phyloP scores from a whole-genome alignment of 768 basidiomycete species.

The Suillus weaverae region DNA sequence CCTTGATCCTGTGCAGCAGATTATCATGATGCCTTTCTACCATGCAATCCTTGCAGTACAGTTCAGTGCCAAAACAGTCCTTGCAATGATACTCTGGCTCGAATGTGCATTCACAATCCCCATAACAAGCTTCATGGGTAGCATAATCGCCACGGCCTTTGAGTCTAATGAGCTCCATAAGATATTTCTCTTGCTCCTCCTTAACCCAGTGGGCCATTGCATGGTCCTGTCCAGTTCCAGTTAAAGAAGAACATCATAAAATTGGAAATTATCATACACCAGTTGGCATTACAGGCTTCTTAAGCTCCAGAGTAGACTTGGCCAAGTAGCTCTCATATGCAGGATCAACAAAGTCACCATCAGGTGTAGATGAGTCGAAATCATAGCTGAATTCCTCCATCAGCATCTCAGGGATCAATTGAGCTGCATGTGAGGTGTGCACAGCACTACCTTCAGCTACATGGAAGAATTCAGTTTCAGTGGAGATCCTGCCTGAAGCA shows the following conservation, averaged over 20 bases:
- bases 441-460: neutral
- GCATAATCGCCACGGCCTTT: constrained; percentile 5
- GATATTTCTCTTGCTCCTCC: neutral
- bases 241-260: no score
- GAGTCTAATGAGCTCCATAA: neutral
- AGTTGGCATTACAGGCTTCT: neutral
- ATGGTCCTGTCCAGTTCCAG: neutral
- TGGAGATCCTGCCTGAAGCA: neutral
- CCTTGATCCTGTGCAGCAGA: constrained; percentile 9
- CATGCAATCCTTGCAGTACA: neutral
- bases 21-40: neutral
- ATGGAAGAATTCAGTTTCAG: neutral
- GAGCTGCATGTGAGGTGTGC: neutral
- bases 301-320: neutral
- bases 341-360: neutral
- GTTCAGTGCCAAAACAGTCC: neutral
- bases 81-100: neutral
- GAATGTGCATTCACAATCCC: neutral
- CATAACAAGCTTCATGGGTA: no score
- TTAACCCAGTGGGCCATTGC: neutral
- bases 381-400: neutral
- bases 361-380: no score
- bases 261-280: no score
- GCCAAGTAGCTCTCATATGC: neutral
- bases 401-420: neutral